Percentiles rank a stretch among this genome's conserved stretches.
Evolutionary conservation across 2,329 filamentous ascomycete species (phyloP).

Genomic region (Neurospora sp.): DNA sequence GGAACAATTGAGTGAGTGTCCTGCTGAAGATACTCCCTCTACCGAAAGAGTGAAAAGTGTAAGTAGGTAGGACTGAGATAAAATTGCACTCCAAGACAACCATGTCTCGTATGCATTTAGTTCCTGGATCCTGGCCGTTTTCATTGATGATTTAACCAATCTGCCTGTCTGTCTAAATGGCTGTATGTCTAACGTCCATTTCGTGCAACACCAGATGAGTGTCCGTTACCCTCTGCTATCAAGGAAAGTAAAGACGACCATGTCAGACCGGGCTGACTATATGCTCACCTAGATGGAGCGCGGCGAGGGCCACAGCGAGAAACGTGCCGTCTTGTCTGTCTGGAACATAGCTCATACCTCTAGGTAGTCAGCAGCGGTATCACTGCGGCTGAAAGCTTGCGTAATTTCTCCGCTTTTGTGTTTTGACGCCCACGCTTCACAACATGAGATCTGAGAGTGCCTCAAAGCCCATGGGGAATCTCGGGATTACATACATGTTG

Average conservation of each 20-base stretch:
- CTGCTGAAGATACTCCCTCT: neutral
- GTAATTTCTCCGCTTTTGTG: neutral
- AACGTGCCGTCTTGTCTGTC: too few relatives aligned
- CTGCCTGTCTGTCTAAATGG: too few relatives aligned
- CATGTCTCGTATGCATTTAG: neutral
- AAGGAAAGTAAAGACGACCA: neutral
- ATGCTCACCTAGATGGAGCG: too few relatives aligned
- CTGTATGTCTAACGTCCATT: neutral
- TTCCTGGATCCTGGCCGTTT: neutral
- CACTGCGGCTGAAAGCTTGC: neutral
- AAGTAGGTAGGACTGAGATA: neutral
- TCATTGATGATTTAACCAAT: neutral
- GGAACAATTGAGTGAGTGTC: neutral
- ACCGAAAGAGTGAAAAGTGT: neutral
- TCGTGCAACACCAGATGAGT: neutral
- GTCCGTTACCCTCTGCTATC: neutral
- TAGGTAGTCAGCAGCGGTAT: neutral
- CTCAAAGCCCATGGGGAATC: neutral
- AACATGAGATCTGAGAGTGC: neutral
- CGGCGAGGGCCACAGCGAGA: too few relatives aligned
- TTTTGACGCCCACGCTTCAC: neutral
- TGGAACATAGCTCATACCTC: neutral
- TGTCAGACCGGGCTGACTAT: neutral
- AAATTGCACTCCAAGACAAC: neutral
- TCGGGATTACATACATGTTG: neutral